phyloP scores from a whole-genome alignment of 345 rosid species.

The Populus euphratica region DNA sequence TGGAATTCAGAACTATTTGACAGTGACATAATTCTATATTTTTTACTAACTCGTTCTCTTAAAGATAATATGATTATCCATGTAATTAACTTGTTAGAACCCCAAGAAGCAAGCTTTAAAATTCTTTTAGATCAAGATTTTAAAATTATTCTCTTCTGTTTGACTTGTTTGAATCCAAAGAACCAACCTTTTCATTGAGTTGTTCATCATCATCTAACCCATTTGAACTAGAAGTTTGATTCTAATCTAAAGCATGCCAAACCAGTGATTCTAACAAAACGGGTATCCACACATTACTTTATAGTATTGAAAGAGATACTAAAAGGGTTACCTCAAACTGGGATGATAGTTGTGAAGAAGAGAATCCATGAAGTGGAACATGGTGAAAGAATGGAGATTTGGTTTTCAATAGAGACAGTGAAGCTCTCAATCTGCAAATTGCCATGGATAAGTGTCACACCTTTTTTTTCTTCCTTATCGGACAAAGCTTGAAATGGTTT shows the following conservation, averaged over 20 bases:
- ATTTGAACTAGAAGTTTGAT: neutral
- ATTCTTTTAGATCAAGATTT: too few species aligned
- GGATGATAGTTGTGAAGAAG: constrained; percentile 13
- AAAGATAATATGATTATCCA: too few species aligned
- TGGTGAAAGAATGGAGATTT: neutral
- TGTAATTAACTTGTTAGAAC: too few species aligned
- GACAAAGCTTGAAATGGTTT: too few species aligned
- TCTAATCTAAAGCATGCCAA: neutral
- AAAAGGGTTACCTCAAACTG: constrained; percentile 15
- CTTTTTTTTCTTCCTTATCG: neutral
- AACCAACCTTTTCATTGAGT: neutral
- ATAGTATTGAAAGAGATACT: neutral
- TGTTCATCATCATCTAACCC: neutral
- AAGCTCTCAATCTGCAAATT: constrained; percentile 7
- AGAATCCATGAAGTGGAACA: constrained; percentile 4
- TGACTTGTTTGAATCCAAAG: neutral
- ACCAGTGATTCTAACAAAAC: neutral
- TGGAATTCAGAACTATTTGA: too few species aligned
- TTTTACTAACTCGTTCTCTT: too few species aligned
- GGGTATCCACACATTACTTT: neutral
- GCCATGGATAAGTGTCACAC: constrained; percentile 10
- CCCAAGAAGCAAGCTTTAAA: too few species aligned
- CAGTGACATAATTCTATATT: too few species aligned
- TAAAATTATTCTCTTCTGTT: neutral
- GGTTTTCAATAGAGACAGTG: constrained; percentile 3